Evolutionary conservation across 2,329 filamentous ascomycete genomes (phyloP).

Genomic region (Botryotinia convoluta): DNA sequence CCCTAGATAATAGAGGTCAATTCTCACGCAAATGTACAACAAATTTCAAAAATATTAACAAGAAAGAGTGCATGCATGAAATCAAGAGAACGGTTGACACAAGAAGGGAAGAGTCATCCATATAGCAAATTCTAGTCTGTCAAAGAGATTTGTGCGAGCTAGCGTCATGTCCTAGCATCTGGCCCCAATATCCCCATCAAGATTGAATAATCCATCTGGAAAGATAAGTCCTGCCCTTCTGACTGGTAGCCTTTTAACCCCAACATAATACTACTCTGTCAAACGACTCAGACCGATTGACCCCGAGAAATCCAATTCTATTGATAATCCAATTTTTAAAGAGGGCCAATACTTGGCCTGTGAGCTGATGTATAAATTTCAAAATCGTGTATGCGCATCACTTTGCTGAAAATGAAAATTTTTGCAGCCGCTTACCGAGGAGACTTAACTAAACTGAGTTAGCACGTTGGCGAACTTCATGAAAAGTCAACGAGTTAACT

Average conservation of each 20-base stretch:
- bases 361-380: not conserved
- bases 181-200: not conserved
- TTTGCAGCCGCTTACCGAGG: not conserved
- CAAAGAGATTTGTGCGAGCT: conserved; percentile 4
- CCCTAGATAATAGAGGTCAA: not conserved
- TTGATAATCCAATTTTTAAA: not conserved
- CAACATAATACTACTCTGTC: conserved; percentile 11
- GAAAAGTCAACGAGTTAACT: not conserved
- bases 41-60: not conserved
- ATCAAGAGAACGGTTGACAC: not conserved
- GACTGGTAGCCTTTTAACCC: not conserved
- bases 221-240: conserved; percentile 8
- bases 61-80: conserved; percentile 1
- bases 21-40: not conserved
- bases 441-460: not conserved
- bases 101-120: not conserved
- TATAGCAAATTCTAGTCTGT: not conserved
- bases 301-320: not conserved
- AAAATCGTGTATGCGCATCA: not conserved
- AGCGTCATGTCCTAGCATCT: not conserved
- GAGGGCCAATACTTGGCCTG: not conserved
- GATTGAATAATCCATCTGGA: not conserved
- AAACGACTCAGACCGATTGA: conserved; percentile 2
- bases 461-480: not conserved
- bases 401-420: not conserved